Base-by-base conservation (phyloP, 2,329 filamentous ascomycete species). In the Ophiocordyceps unilateralis region DNA sequence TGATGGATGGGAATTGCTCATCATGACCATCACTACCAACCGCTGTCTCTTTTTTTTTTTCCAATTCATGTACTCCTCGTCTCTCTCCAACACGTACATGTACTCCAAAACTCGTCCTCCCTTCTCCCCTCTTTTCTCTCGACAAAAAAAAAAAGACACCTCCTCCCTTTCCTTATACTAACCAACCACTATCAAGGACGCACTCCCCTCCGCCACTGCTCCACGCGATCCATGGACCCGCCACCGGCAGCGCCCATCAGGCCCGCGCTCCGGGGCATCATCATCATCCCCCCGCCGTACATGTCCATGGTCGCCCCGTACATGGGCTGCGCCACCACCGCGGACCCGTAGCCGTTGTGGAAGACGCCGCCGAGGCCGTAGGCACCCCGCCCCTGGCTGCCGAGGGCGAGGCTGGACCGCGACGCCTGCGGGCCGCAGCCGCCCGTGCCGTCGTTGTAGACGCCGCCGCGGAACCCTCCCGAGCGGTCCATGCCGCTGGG, bases 381-480 rank as follows among this genome's bases (percentile, higher is more conserved):
- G 5, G n/a, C n/a, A n/a, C n/a, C n/a, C n/a, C n/a, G n/a, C n/a
- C n/a, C n/a, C n/a, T n/a, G n/a, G n/a, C 44, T 50, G 14, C 56
- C 52, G 9, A 55, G 46, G 20, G 51, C 54, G 5, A 51, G 50
- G n/a, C 48, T 53, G 7, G 55, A 56, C 40, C 54, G 47, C 5
- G 53, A 48, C 1, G 50, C 53, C 21, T 53, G 53, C 15, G 45
- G 43, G 6, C 50, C 54, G 41, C 45, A 37, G 3, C 70, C 70
- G 5, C 63, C 70, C 14, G 51, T 55, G 1, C 69, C 70, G 42
- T 74, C 69, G 49, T 76, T 76, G 51, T 70, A 76, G n/a, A 60
- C 58, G 3, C 73, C 72, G 19, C 66, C 62, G 48, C 64, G 61
- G 51, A 63, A 76, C 0, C 69, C 71, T 24, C 69, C 66, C 0